Evolutionary conservation across 78 protist species (phyloP), one percentile per base, ranked within the genome.

Genomic region (Speleostelium caveatum): DNA sequence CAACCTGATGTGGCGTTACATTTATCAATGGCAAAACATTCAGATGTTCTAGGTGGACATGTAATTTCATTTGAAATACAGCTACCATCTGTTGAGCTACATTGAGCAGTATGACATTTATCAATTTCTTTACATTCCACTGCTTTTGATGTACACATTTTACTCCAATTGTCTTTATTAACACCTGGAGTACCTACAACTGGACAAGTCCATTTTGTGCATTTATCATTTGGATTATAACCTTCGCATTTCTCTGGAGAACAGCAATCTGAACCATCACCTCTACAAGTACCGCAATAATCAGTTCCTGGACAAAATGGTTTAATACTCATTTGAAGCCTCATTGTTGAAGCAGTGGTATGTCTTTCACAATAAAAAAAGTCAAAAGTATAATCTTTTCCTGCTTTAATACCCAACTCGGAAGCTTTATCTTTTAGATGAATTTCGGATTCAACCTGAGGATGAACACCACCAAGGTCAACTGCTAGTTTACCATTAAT

Each of bases 381-480:
- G 26, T 83, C 91, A 14, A 91, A 91, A 17, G 60, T 26, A 53
- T 91, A 91, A 30, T 14, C 33, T 26, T 36, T 49, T 2, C 32
- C 21, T 68, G 36, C 26, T 0, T 14, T 39, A 51, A 45, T 28
- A 72, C 51, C 78, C 14, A 72, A 4, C 36, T 3, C 28, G 1
- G 19, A 1, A 8, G 65, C 17, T 16, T 26, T 24, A 22, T 38
- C 21, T 17, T 22, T 1, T 30, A 0, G 42, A 22, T 42, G 14
- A 12, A 6, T 58, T 10, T 33, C 30, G n/a, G n/a, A n/a, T n/a
- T n/a, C n/a, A n/a, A n/a, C n/a, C n/a, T n/a, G n/a, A 22, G 5
- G 3, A 60, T 89, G 94, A n/a, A 69, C 35, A 53, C 88, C 94
- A 21, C 94, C 94, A 0, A 89, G 24, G 68, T 89, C 94, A 8